These are phyloP conservation scores for Cryomyces antarcticus DNA, from an alignment of 495 filamentous ascomycete genomes.

Conservation along the genomic window DNA sequence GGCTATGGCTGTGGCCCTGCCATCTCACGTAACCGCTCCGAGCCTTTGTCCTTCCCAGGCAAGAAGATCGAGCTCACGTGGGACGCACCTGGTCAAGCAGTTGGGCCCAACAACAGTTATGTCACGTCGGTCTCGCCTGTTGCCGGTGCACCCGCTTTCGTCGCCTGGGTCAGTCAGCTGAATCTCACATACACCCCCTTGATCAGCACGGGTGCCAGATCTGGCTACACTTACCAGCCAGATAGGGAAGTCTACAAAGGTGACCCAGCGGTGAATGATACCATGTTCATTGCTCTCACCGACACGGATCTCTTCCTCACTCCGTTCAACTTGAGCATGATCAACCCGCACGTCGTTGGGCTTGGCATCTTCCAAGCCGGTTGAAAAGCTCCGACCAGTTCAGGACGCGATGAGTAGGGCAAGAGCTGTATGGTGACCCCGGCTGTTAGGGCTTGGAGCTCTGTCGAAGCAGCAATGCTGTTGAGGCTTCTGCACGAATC, in stretches of 20 bases:
- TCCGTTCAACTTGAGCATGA: constrained; percentile 51
- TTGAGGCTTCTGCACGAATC: too few species aligned
- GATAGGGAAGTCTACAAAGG: constrained; percentile 35
- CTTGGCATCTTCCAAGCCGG: constrained; percentile 64
- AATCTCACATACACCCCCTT: constrained; percentile 68
- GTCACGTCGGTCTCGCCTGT: constrained; percentile 30
- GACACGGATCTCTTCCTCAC: constrained; percentile 47
- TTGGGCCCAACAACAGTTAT: constrained; percentile 21
- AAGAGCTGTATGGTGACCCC: too few species aligned
- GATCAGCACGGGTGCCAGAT: constrained; percentile 28
- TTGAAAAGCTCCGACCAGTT: constrained; percentile 21
- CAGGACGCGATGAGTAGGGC: too few species aligned
- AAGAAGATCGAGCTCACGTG: constrained; percentile 49
- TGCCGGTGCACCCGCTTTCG: constrained; percentile 41
- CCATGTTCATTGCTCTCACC: constrained; percentile 60
- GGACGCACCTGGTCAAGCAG: constrained; percentile 52
- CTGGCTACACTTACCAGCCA: constrained; percentile 53
- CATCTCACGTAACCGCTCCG: constrained; percentile 43
- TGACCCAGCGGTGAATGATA: constrained; percentile 56
- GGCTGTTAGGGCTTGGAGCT: too few species aligned
- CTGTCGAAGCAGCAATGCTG: too few species aligned
- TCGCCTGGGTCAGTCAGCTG: constrained; percentile 60
- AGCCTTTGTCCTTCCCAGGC: constrained; percentile 56
- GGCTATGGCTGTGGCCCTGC: constrained; percentile 38
- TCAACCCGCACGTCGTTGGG: constrained; percentile 63